Evolutionary conservation across 129 eudicot genomes (phyloP), one percentile per base, ranked within the genome.

Genomic region (Pulicaria dysenterica): DNA sequence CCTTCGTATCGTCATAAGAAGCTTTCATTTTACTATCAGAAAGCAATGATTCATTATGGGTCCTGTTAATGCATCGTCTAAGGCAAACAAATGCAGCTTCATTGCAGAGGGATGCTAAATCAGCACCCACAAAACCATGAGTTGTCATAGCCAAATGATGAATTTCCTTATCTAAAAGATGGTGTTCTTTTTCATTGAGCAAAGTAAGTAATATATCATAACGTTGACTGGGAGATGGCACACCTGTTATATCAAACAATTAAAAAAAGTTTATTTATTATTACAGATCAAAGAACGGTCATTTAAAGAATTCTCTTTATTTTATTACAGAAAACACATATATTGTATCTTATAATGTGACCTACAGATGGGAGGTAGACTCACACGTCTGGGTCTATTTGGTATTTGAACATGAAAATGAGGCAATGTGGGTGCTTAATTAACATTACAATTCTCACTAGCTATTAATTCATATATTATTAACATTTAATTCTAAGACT

Each of bases 51-150:
- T 67, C 83, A 73, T 48, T 65, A 57, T 55, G 34, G 45, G 14
- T 54, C 39, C 64, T 70, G 38, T 58, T 78, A 41, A 86, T 63
- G 86, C 55, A 73, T 8, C 79, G 85, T 71, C 96, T 78, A 76
- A 90, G 95, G 70, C 94, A 82, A 57, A 81, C 75, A 75, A 94
- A 72, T 17, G 89, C 90, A 57, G 97, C 96, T 76, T 90, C 91
- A 69, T 83, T 88, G 83, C 94, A 88, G 50, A 95, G 94, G 16
- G 89, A 77, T 69, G 80, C 91, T 58, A 95, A 81, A 82, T 95
- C 99, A 83, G 97, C 99, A 24, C 99, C 99, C 72, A 95, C 99
- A 80, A 86, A 95, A 58, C 97, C 99, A 59, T 95, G 99, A 54
- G 99, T 88, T 67, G 81, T 80, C 77, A 40, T 81, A 41, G 97